These are phyloP conservation scores for Hericium rajendrae DNA, from an alignment of 768 basidiomycete species.

Conservation along the genomic window DNA sequence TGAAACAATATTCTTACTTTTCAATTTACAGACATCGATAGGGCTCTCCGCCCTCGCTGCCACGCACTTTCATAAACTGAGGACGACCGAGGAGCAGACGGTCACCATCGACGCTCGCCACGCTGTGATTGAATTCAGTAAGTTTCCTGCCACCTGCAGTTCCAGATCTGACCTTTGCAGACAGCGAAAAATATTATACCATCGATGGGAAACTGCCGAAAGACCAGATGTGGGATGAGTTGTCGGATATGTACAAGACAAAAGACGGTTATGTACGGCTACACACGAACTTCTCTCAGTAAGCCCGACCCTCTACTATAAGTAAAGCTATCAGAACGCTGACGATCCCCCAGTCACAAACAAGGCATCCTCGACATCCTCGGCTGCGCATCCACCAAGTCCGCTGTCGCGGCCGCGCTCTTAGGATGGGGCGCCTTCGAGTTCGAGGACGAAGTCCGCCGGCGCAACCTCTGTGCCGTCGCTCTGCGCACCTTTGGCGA, in stretches of 20 bases:
- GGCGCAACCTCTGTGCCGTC: conserved; percentile 8
- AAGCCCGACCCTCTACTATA: conserved; percentile 8
- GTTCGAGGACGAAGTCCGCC: conserved; percentile 8
- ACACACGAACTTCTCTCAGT: conserved; percentile 63
- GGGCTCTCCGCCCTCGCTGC: conserved; percentile 45
- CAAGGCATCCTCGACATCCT: conserved; percentile 12
- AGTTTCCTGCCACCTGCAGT: conserved; percentile 10
- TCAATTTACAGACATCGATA: conserved; percentile 28
- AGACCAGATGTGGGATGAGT: conserved; percentile 31
- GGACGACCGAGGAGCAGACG: conserved; percentile 35
- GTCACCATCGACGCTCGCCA: conserved; percentile 48
- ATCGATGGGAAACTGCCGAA: conserved; percentile 28
- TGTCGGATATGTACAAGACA: conserved; percentile 47
- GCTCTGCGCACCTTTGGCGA: conserved; percentile 33
- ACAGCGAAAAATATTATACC: conserved; percentile 42
- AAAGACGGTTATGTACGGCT: conserved; percentile 44
- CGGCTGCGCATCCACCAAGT: conserved; percentile 8
- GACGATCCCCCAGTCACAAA: conserved; percentile 19
- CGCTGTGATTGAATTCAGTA: conserved; percentile 46
- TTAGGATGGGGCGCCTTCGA: conserved; percentile 8
- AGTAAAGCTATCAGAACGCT: conserved; percentile 7
- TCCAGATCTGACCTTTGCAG: conserved; percentile 18
- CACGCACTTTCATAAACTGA: conserved; percentile 37
- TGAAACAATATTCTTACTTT: not conserved
- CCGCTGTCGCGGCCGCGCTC: conserved; percentile 5